A percentile compares a stretch with the other conserved stretches of the same genome.
Conservation (phyloP, 108 stramenopile genomes). For the Skeletonema potamos region DNA sequence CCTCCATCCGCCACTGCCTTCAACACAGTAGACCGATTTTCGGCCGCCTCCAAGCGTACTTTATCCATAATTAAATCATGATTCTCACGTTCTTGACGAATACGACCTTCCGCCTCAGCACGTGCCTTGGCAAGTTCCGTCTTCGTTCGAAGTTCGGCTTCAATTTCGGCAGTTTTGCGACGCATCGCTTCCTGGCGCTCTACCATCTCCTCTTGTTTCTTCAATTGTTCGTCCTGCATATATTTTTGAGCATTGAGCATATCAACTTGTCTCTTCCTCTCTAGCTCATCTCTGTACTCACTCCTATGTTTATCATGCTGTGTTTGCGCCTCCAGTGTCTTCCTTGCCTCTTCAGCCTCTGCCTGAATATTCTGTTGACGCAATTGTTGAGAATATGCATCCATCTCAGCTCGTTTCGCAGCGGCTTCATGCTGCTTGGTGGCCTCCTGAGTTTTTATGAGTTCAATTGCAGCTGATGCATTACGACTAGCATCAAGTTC, state of each 20-base stretch:
- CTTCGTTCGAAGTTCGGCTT: conserved; percentile 90
- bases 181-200: conserved; percentile 95
- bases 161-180: conserved; percentile 96
- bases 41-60: conserved; percentile 80
- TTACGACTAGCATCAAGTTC: conserved; percentile 84
- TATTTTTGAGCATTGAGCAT: conserved; percentile 95
- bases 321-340: conserved; percentile 92
- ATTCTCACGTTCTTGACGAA: conserved; percentile 94
- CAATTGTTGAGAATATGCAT: conserved; percentile 89
- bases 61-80: conserved; percentile 95
- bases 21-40: conserved; percentile 90
- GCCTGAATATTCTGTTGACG: conserved; percentile 88
- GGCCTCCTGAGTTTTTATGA: conserved; percentile 92
- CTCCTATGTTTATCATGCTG: conserved; percentile 90
- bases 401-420: conserved; percentile 87
- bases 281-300: conserved; percentile 94
- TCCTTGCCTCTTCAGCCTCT: conserved; percentile 93
- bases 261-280: conserved; percentile 96
- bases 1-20: conserved; percentile 92
- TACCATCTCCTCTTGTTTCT: conserved; percentile 96
- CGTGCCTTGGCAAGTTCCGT: conserved; percentile 89
- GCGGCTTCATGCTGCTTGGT: conserved; percentile 93
- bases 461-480: conserved; percentile 82
- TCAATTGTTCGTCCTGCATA: conserved; percentile 94
- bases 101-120: conserved; percentile 95